Conservation (phyloP, 1,284 basidiomycete genomes). For the Sporisorium exsertum region DNA sequence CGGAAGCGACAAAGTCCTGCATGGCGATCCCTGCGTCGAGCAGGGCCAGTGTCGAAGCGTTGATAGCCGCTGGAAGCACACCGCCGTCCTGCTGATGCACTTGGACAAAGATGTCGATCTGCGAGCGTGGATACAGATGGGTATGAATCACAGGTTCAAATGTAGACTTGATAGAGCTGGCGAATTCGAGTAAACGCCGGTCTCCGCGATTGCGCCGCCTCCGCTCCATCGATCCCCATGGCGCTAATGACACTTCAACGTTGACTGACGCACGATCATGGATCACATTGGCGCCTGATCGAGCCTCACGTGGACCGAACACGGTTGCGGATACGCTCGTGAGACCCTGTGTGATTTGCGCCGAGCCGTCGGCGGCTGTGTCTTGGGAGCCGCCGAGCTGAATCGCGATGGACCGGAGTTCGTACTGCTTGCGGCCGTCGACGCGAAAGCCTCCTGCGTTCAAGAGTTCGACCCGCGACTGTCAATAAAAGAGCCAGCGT, state of each 20-base stretch:
- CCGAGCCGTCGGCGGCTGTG: slow-evolving; percentile 82
- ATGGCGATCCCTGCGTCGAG: slow-evolving; percentile 90
- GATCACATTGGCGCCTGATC: slow-evolving; percentile 41
- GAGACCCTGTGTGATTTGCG: slow-evolving; percentile 85
- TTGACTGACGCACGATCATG: slow-evolving; percentile 74
- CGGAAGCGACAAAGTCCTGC: slow-evolving; percentile 88
- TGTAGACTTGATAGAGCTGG: slow-evolving; percentile 86
- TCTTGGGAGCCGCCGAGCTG: slow-evolving; percentile 72
- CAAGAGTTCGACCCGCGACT: slow-evolving; percentile 85
- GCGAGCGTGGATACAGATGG: slow-evolving; percentile 88
- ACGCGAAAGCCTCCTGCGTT: slow-evolving; percentile 85
- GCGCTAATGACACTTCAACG: slow-evolving; percentile 73
- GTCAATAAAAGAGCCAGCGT: background rate
- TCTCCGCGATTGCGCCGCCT: slow-evolving; percentile 77
- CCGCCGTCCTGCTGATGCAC: slow-evolving; percentile 91
- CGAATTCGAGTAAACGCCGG: slow-evolving; percentile 86
- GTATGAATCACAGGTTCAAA: slow-evolving; percentile 95
- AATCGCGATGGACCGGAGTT: slow-evolving; percentile 85
- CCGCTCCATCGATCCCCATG: slow-evolving; percentile 85
- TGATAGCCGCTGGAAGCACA: slow-evolving; percentile 91
- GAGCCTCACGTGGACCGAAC: slow-evolving; percentile 90
- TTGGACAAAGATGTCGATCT: slow-evolving; percentile 93
- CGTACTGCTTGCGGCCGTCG: slow-evolving; percentile 88
- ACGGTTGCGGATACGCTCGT: slow-evolving; percentile 88
- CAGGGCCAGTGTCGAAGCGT: slow-evolving; percentile 91